A percentile compares a stretch with the other conserved stretches of the same genome.
Evolutionary conservation across 257 asterid genomes (phyloP).

Genomic region (Gynochthodes officinalis): DNA sequence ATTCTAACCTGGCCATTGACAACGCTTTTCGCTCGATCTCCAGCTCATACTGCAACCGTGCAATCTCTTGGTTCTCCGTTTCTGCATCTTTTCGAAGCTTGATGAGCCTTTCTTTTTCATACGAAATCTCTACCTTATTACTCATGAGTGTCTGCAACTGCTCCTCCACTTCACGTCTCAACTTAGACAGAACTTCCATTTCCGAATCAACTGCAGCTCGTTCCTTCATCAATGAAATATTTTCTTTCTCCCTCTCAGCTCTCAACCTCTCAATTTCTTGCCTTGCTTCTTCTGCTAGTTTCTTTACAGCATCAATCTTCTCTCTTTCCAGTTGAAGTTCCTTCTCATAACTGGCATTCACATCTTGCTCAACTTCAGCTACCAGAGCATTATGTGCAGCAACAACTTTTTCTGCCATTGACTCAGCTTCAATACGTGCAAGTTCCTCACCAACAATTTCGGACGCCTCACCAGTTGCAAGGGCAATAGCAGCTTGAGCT

Average conservation of each 20-base stretch:
- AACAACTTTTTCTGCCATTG: constrained; percentile 96
- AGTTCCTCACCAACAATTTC: constrained; percentile 84
- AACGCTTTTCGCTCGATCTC: constrained; percentile 97
- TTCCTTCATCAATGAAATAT: constrained; percentile 64
- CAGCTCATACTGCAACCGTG: constrained; percentile 88
- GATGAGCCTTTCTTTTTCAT: constrained; percentile 80
- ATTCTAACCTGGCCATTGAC: constrained; percentile 78
- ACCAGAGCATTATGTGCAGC: constrained; percentile 88
- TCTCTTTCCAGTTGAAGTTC: constrained; percentile 77
- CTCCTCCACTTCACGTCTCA: constrained; percentile 82
- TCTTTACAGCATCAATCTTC: constrained; percentile 66
- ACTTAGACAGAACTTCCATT: constrained; percentile 76
- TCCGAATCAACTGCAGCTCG: constrained; percentile 91
- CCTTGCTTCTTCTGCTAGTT: constrained; percentile 74
- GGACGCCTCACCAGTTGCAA: constrained; percentile 86
- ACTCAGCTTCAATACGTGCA: constrained; percentile 94
- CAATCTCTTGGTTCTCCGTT: constrained; percentile 65
- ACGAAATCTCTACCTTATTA: constrained; percentile 71
- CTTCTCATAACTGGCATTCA: constrained; percentile 65
- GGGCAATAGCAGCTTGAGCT: constrained; percentile 95
- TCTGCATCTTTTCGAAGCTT: constrained; percentile 84
- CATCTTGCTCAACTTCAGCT: constrained; percentile 88
- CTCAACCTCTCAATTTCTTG: constrained; percentile 75
- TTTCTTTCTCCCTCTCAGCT: constrained; percentile 74
- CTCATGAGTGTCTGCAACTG: constrained; percentile 70